Conservation (phyloP, 2,329 filamentous ascomycete species). For the Aspergillus sp. region DNA sequence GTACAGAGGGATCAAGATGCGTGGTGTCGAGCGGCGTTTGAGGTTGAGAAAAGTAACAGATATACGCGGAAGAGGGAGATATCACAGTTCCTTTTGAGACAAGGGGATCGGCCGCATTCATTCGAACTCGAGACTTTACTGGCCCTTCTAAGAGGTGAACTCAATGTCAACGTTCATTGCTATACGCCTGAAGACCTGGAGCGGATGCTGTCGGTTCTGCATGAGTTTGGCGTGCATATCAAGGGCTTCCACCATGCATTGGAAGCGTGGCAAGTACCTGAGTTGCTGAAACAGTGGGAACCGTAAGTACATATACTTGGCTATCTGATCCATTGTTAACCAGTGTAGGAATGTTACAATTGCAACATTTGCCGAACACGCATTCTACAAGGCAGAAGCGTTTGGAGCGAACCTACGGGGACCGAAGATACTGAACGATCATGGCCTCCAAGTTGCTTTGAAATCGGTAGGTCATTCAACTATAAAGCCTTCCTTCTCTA, state of each 20-base stretch:
- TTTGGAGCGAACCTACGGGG: slow-evolving; percentile 66
- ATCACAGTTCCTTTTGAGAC: not conserved
- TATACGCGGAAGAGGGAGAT: not conserved
- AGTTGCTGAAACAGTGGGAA: not conserved
- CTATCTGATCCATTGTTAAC: not conserved
- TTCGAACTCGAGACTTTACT: slow-evolving; percentile 63
- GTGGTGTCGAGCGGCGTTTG: not conserved
- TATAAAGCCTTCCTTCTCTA: no score
- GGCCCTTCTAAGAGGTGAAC: slow-evolving; percentile 65
- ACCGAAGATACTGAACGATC: slow-evolving; percentile 65
- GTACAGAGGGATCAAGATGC: not conserved
- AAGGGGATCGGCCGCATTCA: slow-evolving; percentile 35
- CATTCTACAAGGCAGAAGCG: slow-evolving; percentile 70
- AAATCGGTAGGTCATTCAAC: slow-evolving; percentile 52
- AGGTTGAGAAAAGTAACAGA: not conserved
- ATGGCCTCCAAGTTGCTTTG: slow-evolving; percentile 67
- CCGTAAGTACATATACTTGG: not conserved
- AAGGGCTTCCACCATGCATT: slow-evolving; percentile 71
- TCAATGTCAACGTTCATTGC: slow-evolving; percentile 70
- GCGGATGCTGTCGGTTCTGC: slow-evolving; percentile 59
- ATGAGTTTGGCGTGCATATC: slow-evolving; percentile 68
- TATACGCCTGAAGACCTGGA: slow-evolving; percentile 70
- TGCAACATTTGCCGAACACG: slow-evolving; percentile 67
- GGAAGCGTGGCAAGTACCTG: slow-evolving; percentile 32
- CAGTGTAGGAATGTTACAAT: slow-evolving; percentile 48